Evolutionary conservation across 257 asterid genomes (phyloP), one percentile per base, ranked within the genome.

Genomic region (Solanum commersonii): DNA sequence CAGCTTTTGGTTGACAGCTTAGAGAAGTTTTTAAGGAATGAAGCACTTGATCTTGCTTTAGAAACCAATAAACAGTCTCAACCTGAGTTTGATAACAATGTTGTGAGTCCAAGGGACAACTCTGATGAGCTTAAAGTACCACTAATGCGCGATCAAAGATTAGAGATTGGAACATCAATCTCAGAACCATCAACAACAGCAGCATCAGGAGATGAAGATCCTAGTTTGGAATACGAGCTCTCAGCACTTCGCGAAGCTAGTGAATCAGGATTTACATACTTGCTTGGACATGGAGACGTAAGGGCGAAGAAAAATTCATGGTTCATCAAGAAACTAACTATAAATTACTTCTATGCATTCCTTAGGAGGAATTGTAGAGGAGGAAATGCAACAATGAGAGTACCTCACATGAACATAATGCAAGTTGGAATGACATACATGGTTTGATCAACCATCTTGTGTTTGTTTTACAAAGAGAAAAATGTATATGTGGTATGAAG

Each of bases 301-400:
- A 88, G 99, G 56, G 99, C 98, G 8, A 94, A 93, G 91, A 97
- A 96, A 91, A 91, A 93, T 63, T 96, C 99, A 0, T 88, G 92
- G 92, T 97, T 97, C 81, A 5, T 96, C 27, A 97, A 97, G 95
- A 97, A 96, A 82, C 91, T 97, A 71, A 93, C 89, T 1, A 94
- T 97, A 85, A 95, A 96, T 89, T 97, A 97, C 89, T 94, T 96
- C 71, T 97, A 97, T 34, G 94, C 98, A 8, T 96, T 95, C 91
- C 88, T 97, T 93, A 94, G 98, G 95, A 91, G 91, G 89, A 97
- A 96, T 88, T 97, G 99, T 91, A 94, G 99, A 65, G 99, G 98
- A 14, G 98, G 99, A 20, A 94, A 96, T 71, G 99, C 99, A 3
- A 96, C 97, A 2, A 91, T 97, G 98, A 94, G 90, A 82, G 99